Evolutionary conservation across 1,284 basidiomycete species (phyloP).

Genomic region (Pholiota adiposa): DNA sequence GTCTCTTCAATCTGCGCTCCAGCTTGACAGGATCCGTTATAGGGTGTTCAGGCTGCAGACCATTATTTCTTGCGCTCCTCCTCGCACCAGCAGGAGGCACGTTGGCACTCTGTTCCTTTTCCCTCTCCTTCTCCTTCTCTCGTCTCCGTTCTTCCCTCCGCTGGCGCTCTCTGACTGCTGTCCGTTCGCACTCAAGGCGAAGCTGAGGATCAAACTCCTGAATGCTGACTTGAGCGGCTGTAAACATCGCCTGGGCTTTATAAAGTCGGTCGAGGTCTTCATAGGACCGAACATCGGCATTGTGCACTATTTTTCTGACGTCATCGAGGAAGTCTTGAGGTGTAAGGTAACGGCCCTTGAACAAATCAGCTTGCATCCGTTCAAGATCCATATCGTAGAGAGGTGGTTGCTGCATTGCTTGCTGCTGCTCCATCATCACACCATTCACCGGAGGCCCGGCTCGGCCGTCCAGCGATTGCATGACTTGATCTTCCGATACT

Average conservation of each 20-base stretch:
- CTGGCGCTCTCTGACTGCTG: slow-evolving; percentile 81
- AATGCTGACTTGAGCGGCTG: slow-evolving; percentile 85
- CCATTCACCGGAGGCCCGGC: slow-evolving; percentile 31
- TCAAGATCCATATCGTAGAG: slow-evolving; percentile 90
- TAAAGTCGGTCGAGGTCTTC: slow-evolving; percentile 80
- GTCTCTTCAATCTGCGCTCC: slow-evolving; percentile 73
- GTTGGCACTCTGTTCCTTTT: slow-evolving; percentile 39
- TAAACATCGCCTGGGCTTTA: slow-evolving; percentile 91
- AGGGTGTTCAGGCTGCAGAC: slow-evolving; percentile 66
- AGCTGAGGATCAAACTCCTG: slow-evolving; percentile 89
- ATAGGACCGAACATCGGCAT: slow-evolving; percentile 69
- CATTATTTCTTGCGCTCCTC: slow-evolving; percentile 73
- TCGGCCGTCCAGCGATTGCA: slow-evolving; percentile 31
- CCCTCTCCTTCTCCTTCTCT: slow-evolving; percentile 52
- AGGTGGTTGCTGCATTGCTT: slow-evolving; percentile 37
- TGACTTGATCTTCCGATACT: slow-evolving; percentile 39
- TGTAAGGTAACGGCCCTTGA: slow-evolving; percentile 87
- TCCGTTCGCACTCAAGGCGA: slow-evolving; percentile 84
- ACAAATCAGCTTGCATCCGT: slow-evolving; percentile 86
- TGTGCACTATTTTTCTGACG: slow-evolving; percentile 87
- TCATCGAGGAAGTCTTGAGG: slow-evolving; percentile 90
- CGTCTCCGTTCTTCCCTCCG: slow-evolving; percentile 64
- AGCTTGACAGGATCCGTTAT: slow-evolving; percentile 75
- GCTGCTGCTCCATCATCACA: slow-evolving; percentile 34
- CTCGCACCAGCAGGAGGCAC: slow-evolving; percentile 45